A percentile compares a stretch with the other conserved stretches of the same genome.
Evolutionary conservation across 129 eudicot genomes (phyloP).

Genomic region (Mikania micrantha): DNA sequence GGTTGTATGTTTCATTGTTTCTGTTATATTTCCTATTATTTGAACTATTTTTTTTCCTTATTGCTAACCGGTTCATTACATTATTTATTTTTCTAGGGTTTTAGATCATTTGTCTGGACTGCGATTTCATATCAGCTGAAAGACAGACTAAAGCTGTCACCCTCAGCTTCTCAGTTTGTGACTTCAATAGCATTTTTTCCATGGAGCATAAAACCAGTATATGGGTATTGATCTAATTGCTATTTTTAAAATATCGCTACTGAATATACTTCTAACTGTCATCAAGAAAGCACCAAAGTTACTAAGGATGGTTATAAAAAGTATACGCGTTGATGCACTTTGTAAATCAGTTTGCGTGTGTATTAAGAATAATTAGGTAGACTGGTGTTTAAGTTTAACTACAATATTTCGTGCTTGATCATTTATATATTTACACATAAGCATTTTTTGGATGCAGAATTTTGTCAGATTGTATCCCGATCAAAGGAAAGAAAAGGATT

Average conservation of each 20-base stretch:
- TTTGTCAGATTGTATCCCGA: constrained; percentile 91
- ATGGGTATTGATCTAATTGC: constrained; percentile 56
- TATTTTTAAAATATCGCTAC: not conserved
- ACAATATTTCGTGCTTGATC: not conserved
- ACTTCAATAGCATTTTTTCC: constrained; percentile 86
- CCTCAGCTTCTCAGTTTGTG: constrained; percentile 97
- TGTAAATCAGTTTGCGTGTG: not conserved
- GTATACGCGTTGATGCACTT: not conserved
- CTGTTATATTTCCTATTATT: constrained; percentile 9
- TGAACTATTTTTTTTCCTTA: not conserved
- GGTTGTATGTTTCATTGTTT: constrained; percentile 9
- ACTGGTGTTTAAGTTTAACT: not conserved
- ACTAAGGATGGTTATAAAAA: constrained; percentile 7
- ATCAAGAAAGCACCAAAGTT: constrained; percentile 11
- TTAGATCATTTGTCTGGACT: constrained; percentile 97
- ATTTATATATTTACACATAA: constrained; percentile 9
- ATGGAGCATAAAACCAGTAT: constrained; percentile 96
- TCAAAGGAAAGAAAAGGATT: constrained; percentile 76
- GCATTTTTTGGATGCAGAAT: constrained; percentile 49
- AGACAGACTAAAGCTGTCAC: constrained; percentile 77
- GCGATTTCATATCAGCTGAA: constrained; percentile 94
- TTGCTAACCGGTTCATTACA: constrained; percentile 9
- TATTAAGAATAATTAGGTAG: constrained; percentile 4
- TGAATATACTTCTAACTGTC: not conserved
- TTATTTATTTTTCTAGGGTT: constrained; percentile 47